These are phyloP conservation scores for Neostapfia colusana DNA, from an alignment of 176 grass and related monocot species.

Conservation along the genomic window DNA sequence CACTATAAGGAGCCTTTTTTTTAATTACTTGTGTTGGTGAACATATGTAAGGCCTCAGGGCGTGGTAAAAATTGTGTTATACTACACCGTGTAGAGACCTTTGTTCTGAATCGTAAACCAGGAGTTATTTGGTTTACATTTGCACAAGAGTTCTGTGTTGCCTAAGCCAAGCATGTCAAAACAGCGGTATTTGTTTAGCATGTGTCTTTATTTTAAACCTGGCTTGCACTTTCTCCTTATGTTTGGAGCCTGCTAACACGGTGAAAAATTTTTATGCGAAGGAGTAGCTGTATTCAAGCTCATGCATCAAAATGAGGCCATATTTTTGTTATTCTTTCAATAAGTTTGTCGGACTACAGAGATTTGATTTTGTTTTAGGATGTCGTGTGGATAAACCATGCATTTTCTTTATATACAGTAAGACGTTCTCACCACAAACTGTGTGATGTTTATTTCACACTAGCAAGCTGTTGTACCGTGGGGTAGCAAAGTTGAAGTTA, in stretches of 20 bases:
- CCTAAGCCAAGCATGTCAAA: background rate
- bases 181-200: constrained; percentile 20
- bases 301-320: background rate
- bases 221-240: background rate
- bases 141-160: background rate
- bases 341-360: background rate
- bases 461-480: background rate
- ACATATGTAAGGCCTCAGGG: constrained; percentile 10
- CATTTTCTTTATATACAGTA: constrained; percentile 4
- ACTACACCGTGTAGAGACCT: constrained; percentile 5
- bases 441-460: constrained; percentile 16
- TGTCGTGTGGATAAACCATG: constrained; percentile 5
- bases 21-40: constrained; percentile 32
- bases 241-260: constrained; percentile 8
- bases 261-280: background rate
- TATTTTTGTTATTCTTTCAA: background rate
- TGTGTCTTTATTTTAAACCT: constrained; percentile 15
- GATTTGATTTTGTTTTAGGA: constrained; percentile 14
- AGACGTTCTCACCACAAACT: background rate
- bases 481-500: constrained; percentile 5
- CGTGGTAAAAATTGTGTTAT: constrained; percentile 4
- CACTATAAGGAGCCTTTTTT: constrained; percentile 33
- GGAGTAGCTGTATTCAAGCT: constrained; percentile 1
- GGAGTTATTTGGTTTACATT: constrained; percentile 23
- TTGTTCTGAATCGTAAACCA: constrained; percentile 20